Percentiles rank a stretch among this genome's conserved stretches.
Conservation (phyloP, 805 yeast genomes). For the Starmerella davenportii region DNA sequence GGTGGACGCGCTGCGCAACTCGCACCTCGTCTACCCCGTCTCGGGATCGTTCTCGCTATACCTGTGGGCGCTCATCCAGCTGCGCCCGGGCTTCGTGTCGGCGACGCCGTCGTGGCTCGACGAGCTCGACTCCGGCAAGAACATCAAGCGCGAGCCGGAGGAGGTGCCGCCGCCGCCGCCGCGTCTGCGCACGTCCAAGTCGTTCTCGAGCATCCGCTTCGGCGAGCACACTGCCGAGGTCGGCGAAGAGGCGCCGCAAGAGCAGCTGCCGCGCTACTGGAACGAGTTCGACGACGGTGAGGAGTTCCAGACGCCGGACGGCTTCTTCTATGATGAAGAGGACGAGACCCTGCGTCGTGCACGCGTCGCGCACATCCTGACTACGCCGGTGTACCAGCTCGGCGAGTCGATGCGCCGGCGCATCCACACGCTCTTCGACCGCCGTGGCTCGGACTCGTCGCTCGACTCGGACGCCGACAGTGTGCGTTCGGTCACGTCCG, state of each 20-base stretch:
- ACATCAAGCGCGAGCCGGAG: constrained; percentile 33
- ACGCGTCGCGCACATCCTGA: constrained; percentile 20
- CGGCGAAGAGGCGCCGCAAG: background rate
- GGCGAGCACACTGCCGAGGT: background rate
- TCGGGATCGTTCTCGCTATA: constrained; percentile 25
- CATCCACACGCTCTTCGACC: constrained; percentile 9
- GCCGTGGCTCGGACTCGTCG: constrained; percentile 4
- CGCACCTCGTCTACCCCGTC: constrained; percentile 34
- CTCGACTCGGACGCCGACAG: constrained; percentile 3
- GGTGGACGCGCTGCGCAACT: constrained; percentile 26
- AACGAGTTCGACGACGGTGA: constrained; percentile 49
- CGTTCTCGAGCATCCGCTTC: background rate
- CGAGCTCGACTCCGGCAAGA: constrained; percentile 21
- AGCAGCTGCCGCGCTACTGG: constrained; percentile 32
- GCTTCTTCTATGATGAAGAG: constrained; percentile 20
- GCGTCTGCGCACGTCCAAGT: background rate
- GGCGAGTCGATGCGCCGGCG: constrained; percentile 16
- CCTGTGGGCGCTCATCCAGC: constrained; percentile 23
- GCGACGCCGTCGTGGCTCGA: constrained; percentile 27
- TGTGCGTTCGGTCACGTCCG: background rate
- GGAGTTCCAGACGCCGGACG: constrained; percentile 24
- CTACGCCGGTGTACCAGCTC: constrained; percentile 19
- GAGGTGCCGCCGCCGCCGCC: background rate
- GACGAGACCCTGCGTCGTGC: constrained; percentile 19
- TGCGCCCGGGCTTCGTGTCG: constrained; percentile 20